These are phyloP conservation scores for Colletotrichum plurivorum DNA, from an alignment of 2,329 filamentous ascomycete species.

Conservation along the genomic window DNA sequence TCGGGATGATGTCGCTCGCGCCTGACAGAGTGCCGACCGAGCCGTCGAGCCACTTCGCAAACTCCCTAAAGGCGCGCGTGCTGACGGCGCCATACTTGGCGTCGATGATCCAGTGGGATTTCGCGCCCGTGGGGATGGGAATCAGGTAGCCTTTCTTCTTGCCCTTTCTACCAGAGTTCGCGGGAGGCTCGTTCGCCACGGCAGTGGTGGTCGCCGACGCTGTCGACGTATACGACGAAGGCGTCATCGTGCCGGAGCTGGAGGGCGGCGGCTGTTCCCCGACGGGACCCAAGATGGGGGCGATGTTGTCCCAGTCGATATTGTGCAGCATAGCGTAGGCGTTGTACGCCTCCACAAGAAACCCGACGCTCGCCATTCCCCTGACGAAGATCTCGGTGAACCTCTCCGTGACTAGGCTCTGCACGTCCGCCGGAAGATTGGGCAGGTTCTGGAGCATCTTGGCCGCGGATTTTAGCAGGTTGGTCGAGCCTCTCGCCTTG, in stretches of 20 bases:
- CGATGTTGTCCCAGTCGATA: conserved; percentile 16
- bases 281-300: conserved; percentile 8
- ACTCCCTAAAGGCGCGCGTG: neutral
- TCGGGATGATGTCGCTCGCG: conserved; percentile 3
- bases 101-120: neutral
- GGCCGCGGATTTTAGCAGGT: conserved; percentile 6
- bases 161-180: neutral
- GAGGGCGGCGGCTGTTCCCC: neutral
- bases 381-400: neutral
- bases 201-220: neutral
- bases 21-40: neutral
- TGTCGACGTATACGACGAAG: neutral
- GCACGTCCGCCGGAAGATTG: neutral
- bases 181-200: neutral
- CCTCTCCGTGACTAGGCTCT: neutral
- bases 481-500: neutral
- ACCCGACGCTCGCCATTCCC: conserved; percentile 4
- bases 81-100: conserved; percentile 1
- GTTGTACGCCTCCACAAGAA: conserved; percentile 5
- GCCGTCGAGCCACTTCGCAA: conserved; percentile 12
- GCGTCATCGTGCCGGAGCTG: neutral
- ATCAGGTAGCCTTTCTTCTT: neutral
- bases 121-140: neutral
- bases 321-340: conserved; percentile 15
- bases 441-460: neutral